A percentile compares a stretch with the other conserved stretches of the same genome.
These are phyloP conservation scores for Priceomyces carsonii DNA, from an alignment of 805 yeast species.

Conservation along the genomic window DNA sequence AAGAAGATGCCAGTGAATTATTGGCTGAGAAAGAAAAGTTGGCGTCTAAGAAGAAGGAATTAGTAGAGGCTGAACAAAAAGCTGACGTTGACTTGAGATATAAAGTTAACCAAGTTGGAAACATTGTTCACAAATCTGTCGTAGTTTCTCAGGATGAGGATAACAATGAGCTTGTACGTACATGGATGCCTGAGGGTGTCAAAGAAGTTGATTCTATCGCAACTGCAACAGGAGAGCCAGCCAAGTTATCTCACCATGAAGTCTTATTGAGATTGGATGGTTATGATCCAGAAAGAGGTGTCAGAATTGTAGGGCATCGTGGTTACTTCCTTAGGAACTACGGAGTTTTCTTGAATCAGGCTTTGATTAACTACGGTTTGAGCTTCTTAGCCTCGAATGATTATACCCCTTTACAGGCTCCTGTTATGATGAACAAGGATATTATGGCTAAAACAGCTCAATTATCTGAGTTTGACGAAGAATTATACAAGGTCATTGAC, in stretches of 20 bases:
- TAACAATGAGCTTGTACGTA: constrained; percentile 81
- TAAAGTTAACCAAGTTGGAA: constrained; percentile 91
- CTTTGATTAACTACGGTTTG: constrained; percentile 94
- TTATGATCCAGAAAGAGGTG: constrained; percentile 98
- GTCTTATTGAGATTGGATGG: constrained; percentile 92
- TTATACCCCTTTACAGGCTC: constrained; percentile 93
- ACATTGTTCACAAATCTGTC: constrained; percentile 90
- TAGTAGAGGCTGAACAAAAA: constrained; percentile 68
- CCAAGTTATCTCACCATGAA: constrained; percentile 91
- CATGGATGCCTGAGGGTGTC: constrained; percentile 81
- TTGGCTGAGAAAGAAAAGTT: constrained; percentile 78
- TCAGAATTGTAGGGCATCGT: constrained; percentile 95
- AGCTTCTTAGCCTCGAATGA: constrained; percentile 75
- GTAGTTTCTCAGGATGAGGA: constrained; percentile 87
- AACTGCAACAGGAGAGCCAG: constrained; percentile 74
- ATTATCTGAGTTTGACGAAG: constrained; percentile 96
- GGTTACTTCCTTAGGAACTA: constrained; percentile 93
- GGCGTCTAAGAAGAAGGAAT: constrained; percentile 65
- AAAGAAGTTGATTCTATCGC: constrained; percentile 63
- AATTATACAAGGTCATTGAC: constrained; percentile 92
- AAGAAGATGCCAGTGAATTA: constrained; percentile 89
- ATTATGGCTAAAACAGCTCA: constrained; percentile 99
- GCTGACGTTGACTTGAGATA: constrained; percentile 72
- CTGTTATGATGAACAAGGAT: constrained; percentile 99
- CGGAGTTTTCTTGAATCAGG: constrained; percentile 98